Evolutionary conservation across 768 basidiomycete species (phyloP), one percentile per base, ranked within the genome.

Genomic region (Russula abietina): DNA sequence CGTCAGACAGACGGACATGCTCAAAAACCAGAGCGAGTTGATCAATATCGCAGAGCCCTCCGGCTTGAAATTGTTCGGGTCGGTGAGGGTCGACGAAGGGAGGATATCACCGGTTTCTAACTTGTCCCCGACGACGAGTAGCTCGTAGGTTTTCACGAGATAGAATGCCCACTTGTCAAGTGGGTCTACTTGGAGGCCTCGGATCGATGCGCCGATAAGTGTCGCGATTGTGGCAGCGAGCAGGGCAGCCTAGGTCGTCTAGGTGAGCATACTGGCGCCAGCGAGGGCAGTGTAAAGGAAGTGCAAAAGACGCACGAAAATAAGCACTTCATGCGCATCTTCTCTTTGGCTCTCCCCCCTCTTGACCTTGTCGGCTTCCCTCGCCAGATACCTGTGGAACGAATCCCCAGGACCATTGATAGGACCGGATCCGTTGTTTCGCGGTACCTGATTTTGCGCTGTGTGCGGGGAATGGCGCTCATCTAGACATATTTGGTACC

Each of bases 21-120:
- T 63, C 57, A 63, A 24, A 19, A 63, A 58, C 62, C 62, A 63
- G 38, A 46, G 16, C 32, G 57, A 58, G 45, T 63, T 63, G 45
- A 63, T 45, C 52, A 43, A 19, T 24, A 63, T 11, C 38, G 24
- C 51, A 16, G 51, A 46, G 4, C 0, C 59, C 22, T 57, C 24
- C 16, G 62, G 62, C 0, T n/a, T 4, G 5, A 63, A 63, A 0
- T 54, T 19, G 51, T 57, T 19, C 1, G 62, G 62, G 39, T 63
- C 57, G 43, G 19, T 8, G 33, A 54, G 28, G 14, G 51, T 11
- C n/a, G 28, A 10, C 3, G 45, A 36, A 16, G 26, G 19, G 28
- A 59, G 7, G 36, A 12, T 12, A 19, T 10, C 9, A 1, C 3
- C n/a, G 4, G 36, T 10, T 17, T 22, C 45, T 2, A 9, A 3